phyloP scores from a whole-genome alignment of 1,284 basidiomycete genomes.

The Dichomitus squalens region DNA sequence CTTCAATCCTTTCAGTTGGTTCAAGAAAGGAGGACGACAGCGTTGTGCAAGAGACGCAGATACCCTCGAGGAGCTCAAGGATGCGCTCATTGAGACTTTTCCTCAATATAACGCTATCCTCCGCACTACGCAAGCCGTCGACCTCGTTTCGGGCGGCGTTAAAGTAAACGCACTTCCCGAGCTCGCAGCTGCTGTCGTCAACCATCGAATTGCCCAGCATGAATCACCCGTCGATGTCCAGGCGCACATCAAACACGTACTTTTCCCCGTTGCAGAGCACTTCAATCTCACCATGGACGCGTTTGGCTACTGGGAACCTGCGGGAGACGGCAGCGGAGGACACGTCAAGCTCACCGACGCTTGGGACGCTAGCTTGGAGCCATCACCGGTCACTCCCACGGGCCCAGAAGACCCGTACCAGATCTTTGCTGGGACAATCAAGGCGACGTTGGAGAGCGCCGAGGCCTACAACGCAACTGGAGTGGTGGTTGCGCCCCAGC shows the following conservation, averaged over 20 bases:
- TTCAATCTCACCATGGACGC: constrained; percentile 56
- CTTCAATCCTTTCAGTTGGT: no score
- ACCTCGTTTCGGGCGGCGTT: constrained; percentile 67
- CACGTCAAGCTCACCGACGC: constrained; percentile 43
- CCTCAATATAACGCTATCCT: constrained; percentile 39
- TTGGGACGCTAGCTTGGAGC: constrained; percentile 48
- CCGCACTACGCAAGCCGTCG: constrained; percentile 72
- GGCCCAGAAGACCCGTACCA: constrained; percentile 46
- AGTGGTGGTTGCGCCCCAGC: constrained; percentile 40
- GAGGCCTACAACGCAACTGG: constrained; percentile 31
- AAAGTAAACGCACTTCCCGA: constrained; percentile 62
- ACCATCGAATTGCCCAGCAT: constrained; percentile 52
- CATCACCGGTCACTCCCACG: constrained; percentile 55
- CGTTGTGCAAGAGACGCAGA: neutral
- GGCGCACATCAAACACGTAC: constrained; percentile 39
- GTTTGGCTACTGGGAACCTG: constrained; percentile 41
- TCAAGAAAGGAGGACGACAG: constrained; percentile 23
- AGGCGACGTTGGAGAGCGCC: constrained; percentile 35
- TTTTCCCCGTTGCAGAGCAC: constrained; percentile 44
- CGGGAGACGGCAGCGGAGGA: constrained; percentile 25
- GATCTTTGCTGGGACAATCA: constrained; percentile 53
- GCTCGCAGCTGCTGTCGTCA: constrained; percentile 51
- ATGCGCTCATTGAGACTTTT: constrained; percentile 33
- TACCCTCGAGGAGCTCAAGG: constrained; percentile 35
- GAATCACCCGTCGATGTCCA: constrained; percentile 47